Evolutionary conservation across 768 basidiomycete genomes (phyloP), one percentile per base, ranked within the genome.

Genomic region (Lentinus tigrinus): DNA sequence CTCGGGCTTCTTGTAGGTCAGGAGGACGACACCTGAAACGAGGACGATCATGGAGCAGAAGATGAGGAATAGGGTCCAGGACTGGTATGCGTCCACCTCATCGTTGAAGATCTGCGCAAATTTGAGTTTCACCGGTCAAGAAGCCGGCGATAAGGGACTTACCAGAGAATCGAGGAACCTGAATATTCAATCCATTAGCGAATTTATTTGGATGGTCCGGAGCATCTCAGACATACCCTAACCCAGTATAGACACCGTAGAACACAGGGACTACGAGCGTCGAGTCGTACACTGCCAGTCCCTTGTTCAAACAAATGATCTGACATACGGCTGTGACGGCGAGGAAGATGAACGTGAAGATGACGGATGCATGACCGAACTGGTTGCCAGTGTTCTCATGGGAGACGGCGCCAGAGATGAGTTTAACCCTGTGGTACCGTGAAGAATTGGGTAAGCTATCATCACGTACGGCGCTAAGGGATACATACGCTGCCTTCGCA

Each of bases 241-340:
- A 80, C 2, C 89, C 89, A 0, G 93, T 95, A 68, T 95, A 95
- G 10, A 94, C 86, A 10, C 93, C 93, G 69, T 96, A 98, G 70
- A 98, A 97, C 14, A 95, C 88, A 0, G 96, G 95, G 0, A 97
- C 95, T 17, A 97, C 93, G 0, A 97, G 73, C 0, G 91, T 93
- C 17, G 90, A 92, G 67, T 94, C 95, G 64, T 95, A 95, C 9
- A 91, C 87, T 67, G 85, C 85, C n/a, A 96, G 78, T 6, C 90
- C 95, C 40, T 89, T 86, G 68, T 98, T 95, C 40, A 98, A 78
- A 70, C 93, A 95, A 42, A 93, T 85, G 56, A 98, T 96, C 70
- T 98, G 95, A 47, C 88, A 73, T 31, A 98, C 85, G 3, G 94
- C 95, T 0, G 94, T 94, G 44, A 83, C 69, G 4, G 78, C 80